Evolutionary conservation across 2,329 filamentous ascomycete species (phyloP).

Genomic region (Talaromyces sp.): DNA sequence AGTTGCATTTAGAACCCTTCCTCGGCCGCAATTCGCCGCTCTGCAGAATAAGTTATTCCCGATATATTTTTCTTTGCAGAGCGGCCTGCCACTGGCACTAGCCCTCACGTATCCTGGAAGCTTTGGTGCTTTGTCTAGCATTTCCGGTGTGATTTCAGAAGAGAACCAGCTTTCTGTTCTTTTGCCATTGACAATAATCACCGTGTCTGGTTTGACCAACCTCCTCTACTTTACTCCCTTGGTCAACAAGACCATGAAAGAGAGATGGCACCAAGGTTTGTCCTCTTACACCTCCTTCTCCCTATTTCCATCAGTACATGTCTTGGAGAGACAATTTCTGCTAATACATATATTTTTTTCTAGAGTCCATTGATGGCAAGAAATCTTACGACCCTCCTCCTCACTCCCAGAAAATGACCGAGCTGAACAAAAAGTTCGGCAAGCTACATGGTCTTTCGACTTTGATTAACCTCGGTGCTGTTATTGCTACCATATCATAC

Average conservation of each 20-base stretch:
- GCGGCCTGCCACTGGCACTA: constrained; percentile 64
- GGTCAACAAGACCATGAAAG: constrained; percentile 67
- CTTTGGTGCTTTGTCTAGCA: constrained; percentile 35
- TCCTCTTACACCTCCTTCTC: not conserved
- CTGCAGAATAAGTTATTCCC: constrained; percentile 74
- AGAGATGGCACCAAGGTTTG: constrained; percentile 73
- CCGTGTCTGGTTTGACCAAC: constrained; percentile 67
- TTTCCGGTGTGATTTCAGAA: constrained; percentile 53
- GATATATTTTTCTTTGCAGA: constrained; percentile 82
- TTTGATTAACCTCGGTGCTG: constrained; percentile 66
- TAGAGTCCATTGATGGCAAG: constrained; percentile 85
- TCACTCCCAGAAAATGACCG: constrained; percentile 78
- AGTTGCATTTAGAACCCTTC: constrained; percentile 68
- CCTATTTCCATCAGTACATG: not conserved
- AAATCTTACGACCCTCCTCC: constrained; percentile 72
- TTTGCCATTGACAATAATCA: constrained; percentile 62
- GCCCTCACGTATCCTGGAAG: constrained; percentile 74
- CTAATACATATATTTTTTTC: not conserved
- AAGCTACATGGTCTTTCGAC: constrained; percentile 76
- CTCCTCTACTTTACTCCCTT: constrained; percentile 65
- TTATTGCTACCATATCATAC: constrained; percentile 68
- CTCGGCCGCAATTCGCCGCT: constrained; percentile 71
- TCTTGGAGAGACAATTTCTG: not conserved
- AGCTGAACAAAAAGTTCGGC: constrained; percentile 71
- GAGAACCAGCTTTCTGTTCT: constrained; percentile 60